Conservation (phyloP, 257 asterid genomes). For the Pogostemon cablin region DNA sequence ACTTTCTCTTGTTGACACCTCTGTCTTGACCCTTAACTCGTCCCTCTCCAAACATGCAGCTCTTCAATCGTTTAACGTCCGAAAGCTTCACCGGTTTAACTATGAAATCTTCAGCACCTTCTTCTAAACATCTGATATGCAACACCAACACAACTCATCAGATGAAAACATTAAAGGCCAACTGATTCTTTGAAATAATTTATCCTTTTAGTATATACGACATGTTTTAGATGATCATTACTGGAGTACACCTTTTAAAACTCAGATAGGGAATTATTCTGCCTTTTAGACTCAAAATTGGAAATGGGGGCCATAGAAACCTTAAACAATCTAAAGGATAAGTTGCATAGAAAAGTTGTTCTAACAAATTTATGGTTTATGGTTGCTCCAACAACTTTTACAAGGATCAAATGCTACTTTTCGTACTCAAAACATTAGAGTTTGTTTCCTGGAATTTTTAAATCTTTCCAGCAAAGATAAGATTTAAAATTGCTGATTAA, state of each 20-base stretch:
- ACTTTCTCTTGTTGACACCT: conserved; percentile 67
- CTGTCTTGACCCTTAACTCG: conserved; percentile 36
- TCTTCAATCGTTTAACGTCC: conserved; percentile 79
- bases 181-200: too few species aligned
- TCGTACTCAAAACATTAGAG: background rate
- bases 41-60: conserved; percentile 72
- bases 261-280: conserved; percentile 2
- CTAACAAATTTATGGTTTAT: conserved; percentile 33
- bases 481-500: conserved; percentile 38
- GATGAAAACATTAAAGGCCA: too few species aligned
- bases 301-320: conserved; percentile 15
- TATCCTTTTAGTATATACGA: too few species aligned
- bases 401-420: conserved; percentile 35
- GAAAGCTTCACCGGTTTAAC: conserved; percentile 84
- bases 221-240: too few species aligned
- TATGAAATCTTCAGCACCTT: conserved; percentile 95
- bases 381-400: conserved; percentile 31
- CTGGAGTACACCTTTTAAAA: too few species aligned
- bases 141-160: too few species aligned
- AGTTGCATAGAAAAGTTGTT: background rate
- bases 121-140: conserved; percentile 77
- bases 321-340: conserved; percentile 27
- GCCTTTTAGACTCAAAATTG: conserved; percentile 21
- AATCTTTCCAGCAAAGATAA: conserved; percentile 33
- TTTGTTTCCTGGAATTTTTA: conserved; percentile 27